phyloP scores from a whole-genome alignment of 2,329 filamentous ascomycete genomes.

The Microsporum audouinii region DNA sequence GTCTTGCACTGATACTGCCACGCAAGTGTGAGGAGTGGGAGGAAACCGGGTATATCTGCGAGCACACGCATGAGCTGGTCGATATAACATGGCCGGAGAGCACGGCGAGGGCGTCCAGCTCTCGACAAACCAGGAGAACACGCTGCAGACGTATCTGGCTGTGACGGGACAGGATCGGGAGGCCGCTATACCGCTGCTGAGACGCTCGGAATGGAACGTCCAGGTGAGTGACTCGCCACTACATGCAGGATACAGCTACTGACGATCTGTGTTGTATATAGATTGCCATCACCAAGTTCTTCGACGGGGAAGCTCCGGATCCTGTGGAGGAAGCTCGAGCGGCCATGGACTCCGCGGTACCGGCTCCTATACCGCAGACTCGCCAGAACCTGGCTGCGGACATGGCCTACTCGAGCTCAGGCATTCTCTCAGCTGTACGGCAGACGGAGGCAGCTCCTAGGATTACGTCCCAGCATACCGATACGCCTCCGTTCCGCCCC shows the following conservation, averaged over 20 bases:
- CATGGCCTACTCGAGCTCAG: constrained; percentile 42
- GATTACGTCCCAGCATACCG: constrained; percentile 63
- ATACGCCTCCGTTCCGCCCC: constrained; percentile 54
- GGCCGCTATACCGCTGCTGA: constrained; percentile 66
- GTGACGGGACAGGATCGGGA: constrained; percentile 74
- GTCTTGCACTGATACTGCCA: too few species aligned
- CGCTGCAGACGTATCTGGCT: constrained; percentile 75
- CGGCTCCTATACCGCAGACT: constrained; percentile 52
- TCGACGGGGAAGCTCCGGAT: constrained; percentile 84
- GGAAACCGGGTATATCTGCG: too few species aligned
- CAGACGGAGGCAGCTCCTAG: constrained; percentile 62
- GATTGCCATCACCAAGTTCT: constrained; percentile 96
- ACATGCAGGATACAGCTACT: not conserved
- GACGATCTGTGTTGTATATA: constrained; percentile 30
- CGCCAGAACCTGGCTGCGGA: constrained; percentile 56
- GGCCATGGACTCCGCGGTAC: constrained; percentile 46
- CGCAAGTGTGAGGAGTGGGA: too few species aligned
- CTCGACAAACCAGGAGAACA: constrained; percentile 64
- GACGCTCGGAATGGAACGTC: constrained; percentile 90
- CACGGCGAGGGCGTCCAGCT: constrained; percentile 51
- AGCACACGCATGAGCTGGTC: not conserved
- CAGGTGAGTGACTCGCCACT: constrained; percentile 44
- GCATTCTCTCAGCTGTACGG: constrained; percentile 21
- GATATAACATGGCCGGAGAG: constrained; percentile 33
- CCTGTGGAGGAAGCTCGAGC: constrained; percentile 65